Conservation (phyloP, 2,329 filamentous ascomycete genomes). For the Bisporella sp. region DNA sequence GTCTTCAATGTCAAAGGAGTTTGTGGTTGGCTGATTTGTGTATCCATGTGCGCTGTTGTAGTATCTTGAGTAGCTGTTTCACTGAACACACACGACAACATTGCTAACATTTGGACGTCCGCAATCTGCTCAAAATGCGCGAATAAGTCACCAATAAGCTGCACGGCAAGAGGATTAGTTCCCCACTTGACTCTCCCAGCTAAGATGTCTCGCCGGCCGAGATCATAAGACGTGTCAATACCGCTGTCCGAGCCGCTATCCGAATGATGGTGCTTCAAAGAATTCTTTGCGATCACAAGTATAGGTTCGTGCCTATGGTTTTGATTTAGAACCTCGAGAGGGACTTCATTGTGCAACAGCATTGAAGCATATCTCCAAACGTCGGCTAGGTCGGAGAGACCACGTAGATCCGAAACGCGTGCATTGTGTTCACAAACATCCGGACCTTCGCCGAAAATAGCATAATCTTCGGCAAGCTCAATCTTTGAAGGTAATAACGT, state of each 20-base stretch:
- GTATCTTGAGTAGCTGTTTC: constrained; percentile 49
- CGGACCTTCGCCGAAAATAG: constrained; percentile 75
- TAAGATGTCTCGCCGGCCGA: constrained; percentile 26
- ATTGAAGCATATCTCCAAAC: constrained; percentile 80
- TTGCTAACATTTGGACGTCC: constrained; percentile 64
- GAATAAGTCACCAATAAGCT: constrained; percentile 57
- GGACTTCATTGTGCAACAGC: constrained; percentile 70
- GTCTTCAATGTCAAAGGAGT: constrained; percentile 59
- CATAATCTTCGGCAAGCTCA: constrained; percentile 71
- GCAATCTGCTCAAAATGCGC: constrained; percentile 54
- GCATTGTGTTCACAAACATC: constrained; percentile 83
- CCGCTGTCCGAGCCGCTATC: constrained; percentile 40
- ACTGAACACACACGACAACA: constrained; percentile 64
- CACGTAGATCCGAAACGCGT: constrained; percentile 63
- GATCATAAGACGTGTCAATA: constrained; percentile 38
- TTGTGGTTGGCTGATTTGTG: constrained; percentile 49
- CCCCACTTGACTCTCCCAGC: constrained; percentile 63
- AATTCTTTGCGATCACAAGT: constrained; percentile 61
- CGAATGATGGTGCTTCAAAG: constrained; percentile 33
- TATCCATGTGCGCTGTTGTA: constrained; percentile 48
- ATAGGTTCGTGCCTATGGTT: constrained; percentile 44
- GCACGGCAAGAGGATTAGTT: constrained; percentile 53
- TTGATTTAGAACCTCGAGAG: constrained; percentile 55
- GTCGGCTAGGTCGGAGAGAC: constrained; percentile 64
- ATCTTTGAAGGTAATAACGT: constrained; percentile 71